Evolutionary conservation across 805 yeast genomes (phyloP).

Genomic region (Wickerhamomyces alni): DNA sequence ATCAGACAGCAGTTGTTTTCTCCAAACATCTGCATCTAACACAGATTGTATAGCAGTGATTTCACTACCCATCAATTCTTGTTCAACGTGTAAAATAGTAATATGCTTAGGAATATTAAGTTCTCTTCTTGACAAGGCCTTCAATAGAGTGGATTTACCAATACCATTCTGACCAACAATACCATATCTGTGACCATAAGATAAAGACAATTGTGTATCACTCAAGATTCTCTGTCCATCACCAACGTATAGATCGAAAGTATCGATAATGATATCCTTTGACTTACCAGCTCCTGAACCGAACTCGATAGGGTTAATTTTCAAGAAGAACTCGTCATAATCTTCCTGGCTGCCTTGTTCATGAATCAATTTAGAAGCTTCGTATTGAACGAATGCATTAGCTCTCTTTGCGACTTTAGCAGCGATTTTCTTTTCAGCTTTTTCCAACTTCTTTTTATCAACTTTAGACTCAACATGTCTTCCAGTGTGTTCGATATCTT

Average conservation of each 20-base stretch:
- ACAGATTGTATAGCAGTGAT: conserved; percentile 88
- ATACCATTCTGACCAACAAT: conserved; percentile 99
- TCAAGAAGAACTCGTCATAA: conserved; percentile 91
- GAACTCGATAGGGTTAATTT: conserved; percentile 91
- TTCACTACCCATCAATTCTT: conserved; percentile 93
- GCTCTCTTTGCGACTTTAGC: conserved; percentile 89
- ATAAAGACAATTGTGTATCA: conserved; percentile 79
- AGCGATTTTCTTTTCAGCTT: conserved; percentile 96
- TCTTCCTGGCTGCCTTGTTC: conserved; percentile 56
- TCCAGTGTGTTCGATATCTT: conserved; percentile 88
- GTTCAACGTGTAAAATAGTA: conserved; percentile 94
- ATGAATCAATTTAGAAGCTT: conserved; percentile 84
- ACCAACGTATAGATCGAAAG: conserved; percentile 91
- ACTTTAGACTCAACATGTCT: conserved; percentile 90
- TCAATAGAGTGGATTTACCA: conserved; percentile 91
- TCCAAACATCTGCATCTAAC: conserved; percentile 99
- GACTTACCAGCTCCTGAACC: conserved; percentile 91
- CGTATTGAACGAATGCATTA: conserved; percentile 79
- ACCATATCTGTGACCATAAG: conserved; percentile 95
- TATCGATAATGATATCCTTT: conserved; percentile 92
- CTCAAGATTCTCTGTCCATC: conserved; percentile 90
- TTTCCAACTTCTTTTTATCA: conserved; percentile 92
- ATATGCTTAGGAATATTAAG: conserved; percentile 91
- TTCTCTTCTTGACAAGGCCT: conserved; percentile 92
- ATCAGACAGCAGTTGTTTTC: conserved; percentile 79